Percentiles rank a stretch among this genome's conserved stretches.
phyloP scores from a whole-genome alignment of 2,329 filamentous ascomycete genomes.

The Fusarium secorum region DNA sequence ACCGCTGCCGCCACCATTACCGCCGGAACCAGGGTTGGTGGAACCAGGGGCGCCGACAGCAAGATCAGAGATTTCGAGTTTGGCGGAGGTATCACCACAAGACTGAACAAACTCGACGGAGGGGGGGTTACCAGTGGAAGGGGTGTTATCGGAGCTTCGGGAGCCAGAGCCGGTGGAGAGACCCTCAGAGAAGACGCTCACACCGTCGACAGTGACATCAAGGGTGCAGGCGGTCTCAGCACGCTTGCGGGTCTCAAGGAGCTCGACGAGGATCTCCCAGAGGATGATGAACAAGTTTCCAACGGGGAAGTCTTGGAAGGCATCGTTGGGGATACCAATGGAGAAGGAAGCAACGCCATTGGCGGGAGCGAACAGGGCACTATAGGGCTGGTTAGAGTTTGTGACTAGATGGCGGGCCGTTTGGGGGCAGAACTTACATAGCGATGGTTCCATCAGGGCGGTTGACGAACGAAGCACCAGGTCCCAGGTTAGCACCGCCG shows the following conservation, averaged over 20 bases:
- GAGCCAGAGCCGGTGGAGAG: neutral
- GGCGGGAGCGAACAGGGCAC: neutral
- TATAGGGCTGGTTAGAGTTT: neutral
- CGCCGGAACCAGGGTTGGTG: neutral
- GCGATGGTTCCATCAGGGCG: neutral
- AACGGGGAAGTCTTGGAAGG: accelerated
- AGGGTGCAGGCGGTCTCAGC: neutral
- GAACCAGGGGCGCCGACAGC: slow-evolving; percentile 1
- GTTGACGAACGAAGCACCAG: neutral
- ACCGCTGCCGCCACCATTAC: neutral
- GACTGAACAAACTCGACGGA: slow-evolving; percentile 3
- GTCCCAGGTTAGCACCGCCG: neutral
- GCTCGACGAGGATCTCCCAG: neutral
- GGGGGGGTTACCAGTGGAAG: neutral
- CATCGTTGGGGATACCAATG: neutral
- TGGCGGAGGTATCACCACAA: neutral
- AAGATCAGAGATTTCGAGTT: neutral
- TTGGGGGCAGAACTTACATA: neutral
- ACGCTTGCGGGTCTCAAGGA: neutral
- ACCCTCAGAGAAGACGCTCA: neutral
- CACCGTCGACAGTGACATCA: neutral
- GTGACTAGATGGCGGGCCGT: accelerated
- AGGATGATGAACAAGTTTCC: slow-evolving; percentile 6
- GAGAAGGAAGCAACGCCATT: neutral
- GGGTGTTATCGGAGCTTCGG: accelerated